phyloP scores from a whole-genome alignment of 129 eudicot species.

The Flaveria ramosissima region DNA sequence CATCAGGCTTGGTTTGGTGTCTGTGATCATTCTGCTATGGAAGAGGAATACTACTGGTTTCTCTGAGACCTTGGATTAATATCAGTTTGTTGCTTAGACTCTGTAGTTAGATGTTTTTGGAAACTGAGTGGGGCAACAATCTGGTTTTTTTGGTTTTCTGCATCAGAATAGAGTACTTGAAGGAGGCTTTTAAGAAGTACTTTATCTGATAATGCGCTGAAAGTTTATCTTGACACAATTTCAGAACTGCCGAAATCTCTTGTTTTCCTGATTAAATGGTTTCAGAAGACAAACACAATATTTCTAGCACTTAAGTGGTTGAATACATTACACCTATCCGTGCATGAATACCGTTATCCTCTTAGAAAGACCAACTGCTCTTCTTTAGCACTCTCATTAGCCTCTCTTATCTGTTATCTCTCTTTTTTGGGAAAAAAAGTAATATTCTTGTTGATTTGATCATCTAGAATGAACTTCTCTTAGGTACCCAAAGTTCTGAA shows the following conservation, averaged over 20 bases:
- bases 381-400: background rate
- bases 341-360: background rate
- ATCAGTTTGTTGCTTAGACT: background rate
- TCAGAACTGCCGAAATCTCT: background rate
- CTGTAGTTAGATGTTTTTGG: slow-evolving; percentile 6
- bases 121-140: background rate
- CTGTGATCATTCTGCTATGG: background rate
- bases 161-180: background rate
- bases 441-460: background rate
- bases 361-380: too few species aligned
- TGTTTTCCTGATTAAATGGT: slow-evolving; percentile 8
- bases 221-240: background rate
- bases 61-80: slow-evolving; percentile 2
- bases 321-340: background rate
- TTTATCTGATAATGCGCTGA: slow-evolving; percentile 6
- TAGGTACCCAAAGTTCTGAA: background rate
- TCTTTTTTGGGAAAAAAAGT: background rate
- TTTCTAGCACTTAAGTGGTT: background rate
- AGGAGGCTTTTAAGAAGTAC: slow-evolving; percentile 8
- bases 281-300: background rate
- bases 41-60: background rate
- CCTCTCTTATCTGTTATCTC: background rate
- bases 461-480: background rate
- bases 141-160: slow-evolving; percentile 9
- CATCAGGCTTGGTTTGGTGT: background rate